A percentile compares a stretch with the other conserved stretches of the same genome.
Conservation (phyloP, 305 asterid species). For the Rubia peregrina region DNA sequence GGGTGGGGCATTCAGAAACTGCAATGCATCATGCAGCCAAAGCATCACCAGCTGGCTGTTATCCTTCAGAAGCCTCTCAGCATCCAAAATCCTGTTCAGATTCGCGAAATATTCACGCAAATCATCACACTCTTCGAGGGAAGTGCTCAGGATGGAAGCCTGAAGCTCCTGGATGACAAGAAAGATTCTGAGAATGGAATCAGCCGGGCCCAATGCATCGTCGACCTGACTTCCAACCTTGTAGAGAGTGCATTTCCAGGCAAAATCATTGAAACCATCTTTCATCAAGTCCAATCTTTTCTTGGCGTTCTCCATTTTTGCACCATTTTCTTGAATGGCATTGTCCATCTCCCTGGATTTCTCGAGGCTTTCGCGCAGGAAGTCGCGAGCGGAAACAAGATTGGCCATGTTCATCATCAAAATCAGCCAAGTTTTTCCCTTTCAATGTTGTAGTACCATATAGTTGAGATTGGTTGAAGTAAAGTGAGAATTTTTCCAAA, state of each 20-base stretch:
- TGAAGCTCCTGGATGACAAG: conserved; percentile 47
- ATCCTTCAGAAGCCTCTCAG: conserved; percentile 52
- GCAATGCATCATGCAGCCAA: conserved; percentile 64
- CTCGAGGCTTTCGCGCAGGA: conserved; percentile 46
- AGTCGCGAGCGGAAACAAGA: conserved; percentile 43
- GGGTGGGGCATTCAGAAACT: conserved; percentile 19
- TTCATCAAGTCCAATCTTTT: conserved; percentile 30
- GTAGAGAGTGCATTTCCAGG: conserved; percentile 39
- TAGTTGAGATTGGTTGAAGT: background rate
- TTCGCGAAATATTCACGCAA: conserved; percentile 27
- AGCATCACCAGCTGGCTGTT: conserved; percentile 47
- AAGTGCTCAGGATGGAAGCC: conserved; percentile 20
- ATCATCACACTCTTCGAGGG: conserved; percentile 26
- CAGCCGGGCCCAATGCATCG: conserved; percentile 52
- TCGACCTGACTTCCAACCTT: conserved; percentile 38
- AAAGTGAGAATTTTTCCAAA: background rate
- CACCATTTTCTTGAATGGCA: conserved; percentile 30
- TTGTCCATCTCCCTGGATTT: conserved; percentile 45
- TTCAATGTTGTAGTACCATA: background rate
- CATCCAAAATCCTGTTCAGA: conserved; percentile 47
- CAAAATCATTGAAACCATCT: conserved; percentile 28
- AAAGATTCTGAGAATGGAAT: conserved; percentile 42
- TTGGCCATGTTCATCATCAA: conserved; percentile 27
- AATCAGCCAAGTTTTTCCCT: conserved; percentile 1
- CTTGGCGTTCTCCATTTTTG: conserved; percentile 29